Evolutionary conservation across 371 early-diverging fungal species (phyloP), one percentile per base, ranked within the genome.

Genomic region (Mucor piriformis): DNA sequence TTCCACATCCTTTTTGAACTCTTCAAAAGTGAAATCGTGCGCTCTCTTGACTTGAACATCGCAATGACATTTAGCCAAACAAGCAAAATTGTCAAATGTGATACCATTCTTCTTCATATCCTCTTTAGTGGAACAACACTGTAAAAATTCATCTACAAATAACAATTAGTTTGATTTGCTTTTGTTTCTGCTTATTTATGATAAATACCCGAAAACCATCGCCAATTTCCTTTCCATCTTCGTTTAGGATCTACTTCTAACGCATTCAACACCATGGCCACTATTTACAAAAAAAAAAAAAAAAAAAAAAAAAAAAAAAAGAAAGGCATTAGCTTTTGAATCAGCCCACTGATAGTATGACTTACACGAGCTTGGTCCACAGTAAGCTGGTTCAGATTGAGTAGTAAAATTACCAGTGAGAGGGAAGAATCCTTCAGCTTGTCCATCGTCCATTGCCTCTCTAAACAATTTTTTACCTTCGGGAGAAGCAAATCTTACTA

Each of bases 261-360:
- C 2, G 95, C 92, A 69, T 96, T 96, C 20, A 96, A 79, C 11
- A 94, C 95, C 91, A 95, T 95, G 33, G 94, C 92, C 69, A 92
- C 84, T 79, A 35, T 75, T 81, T 64, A 5, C 29, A 89, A 82
- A 29, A 56, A 33, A 10, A 32, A 11, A 43, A 20, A 40, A 10
- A 43, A 50, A 50, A 24, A 21, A 43, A 3, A 88, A 74, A 87
- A 87, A 13, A 55, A 6, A 34, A 42, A 32, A 66, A 73, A 50
- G 84, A 73, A 88, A 88, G 67, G n/a, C n/a, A n/a, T n/a, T n/a
- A n/a, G n/a, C n/a, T n/a, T n/a, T n/a, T n/a, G n/a, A n/a, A n/a
- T n/a, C n/a, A n/a, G n/a, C n/a, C n/a, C n/a, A n/a, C n/a, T n/a
- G n/a, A n/a, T n/a, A 74, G 18, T 37, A 20, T 16, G 42, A 69